Conservation (phyloP, 2,329 filamentous ascomycete genomes). For the Trichophyton rubrum region DNA sequence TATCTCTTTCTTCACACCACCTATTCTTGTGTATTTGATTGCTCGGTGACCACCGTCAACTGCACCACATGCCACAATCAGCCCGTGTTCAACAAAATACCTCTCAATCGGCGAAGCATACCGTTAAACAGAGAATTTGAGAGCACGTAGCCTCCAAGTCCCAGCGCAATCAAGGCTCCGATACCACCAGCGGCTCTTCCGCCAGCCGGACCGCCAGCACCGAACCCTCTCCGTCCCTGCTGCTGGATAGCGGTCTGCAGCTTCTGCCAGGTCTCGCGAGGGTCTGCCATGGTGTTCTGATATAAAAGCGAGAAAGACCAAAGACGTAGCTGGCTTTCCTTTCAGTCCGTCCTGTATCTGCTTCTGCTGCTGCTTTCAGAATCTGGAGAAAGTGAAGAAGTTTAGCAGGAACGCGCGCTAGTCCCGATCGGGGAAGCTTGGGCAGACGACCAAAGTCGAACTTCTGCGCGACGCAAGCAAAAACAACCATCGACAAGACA, state of each 20-base stretch:
- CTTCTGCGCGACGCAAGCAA: background rate
- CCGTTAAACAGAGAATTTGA: slow-evolving; percentile 57
- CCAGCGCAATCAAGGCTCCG: slow-evolving; percentile 43
- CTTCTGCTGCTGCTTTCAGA: slow-evolving; percentile 4
- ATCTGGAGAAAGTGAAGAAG: slow-evolving; percentile 11
- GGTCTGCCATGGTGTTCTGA: slow-evolving; percentile 32
- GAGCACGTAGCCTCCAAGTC: slow-evolving; percentile 28
- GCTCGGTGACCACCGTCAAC: slow-evolving; percentile 97
- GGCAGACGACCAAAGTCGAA: background rate
- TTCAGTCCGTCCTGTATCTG: background rate
- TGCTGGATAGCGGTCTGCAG: slow-evolving; percentile 51
- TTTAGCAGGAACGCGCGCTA: slow-evolving; percentile 5
- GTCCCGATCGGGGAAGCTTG: slow-evolving; percentile 8
- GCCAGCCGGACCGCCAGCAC: slow-evolving; percentile 36
- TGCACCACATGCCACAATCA: slow-evolving; percentile 21
- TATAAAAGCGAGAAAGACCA: background rate
- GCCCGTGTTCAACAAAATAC: background rate
- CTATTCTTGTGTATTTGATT: slow-evolving; percentile 92
- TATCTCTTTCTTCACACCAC: slow-evolving; percentile 91
- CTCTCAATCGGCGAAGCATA: slow-evolving; percentile 22
- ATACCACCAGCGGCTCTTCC: slow-evolving; percentile 43
- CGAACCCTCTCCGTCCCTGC: slow-evolving; percentile 38
- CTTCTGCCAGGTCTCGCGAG: slow-evolving; percentile 53
- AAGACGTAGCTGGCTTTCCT: background rate
- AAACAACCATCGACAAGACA: background rate